Base-by-base conservation (phyloP, 2,329 filamentous ascomycete genomes). In the Cryphonectria naterciae region DNA sequence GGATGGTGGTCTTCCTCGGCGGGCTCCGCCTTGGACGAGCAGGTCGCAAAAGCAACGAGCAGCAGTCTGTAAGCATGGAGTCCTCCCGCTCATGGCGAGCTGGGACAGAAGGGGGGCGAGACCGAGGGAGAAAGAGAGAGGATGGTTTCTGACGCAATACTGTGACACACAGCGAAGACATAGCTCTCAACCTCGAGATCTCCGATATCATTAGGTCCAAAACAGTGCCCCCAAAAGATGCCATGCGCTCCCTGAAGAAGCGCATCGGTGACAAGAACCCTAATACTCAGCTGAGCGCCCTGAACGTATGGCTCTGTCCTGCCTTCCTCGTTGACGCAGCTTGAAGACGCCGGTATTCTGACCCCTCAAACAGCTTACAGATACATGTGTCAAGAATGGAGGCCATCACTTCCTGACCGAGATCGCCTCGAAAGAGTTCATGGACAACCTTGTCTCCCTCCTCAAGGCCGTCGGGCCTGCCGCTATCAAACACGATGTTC, bases 311-410 rank as follows among this genome's bases (percentile, higher is more conserved):
- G 73, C 37, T 7, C 19, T 8, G 66, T 56, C n/a, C 32, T 28
- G 41, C 54, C 62, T 28, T 28, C 15, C 60, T 17, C n/a, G 15
- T 22, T 15, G 32, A 67, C 43, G 46, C 32, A 28, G 61, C 41
- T 35, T 54, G 19, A n/a, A 5, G 61, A 52, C 49, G n/a, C 28
- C 65, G 17, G 43, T 19, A 17, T 65, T 35, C 65, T 69, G 19
- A 70, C 54, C 28, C 52, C 6, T 32, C 19, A 8, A 67, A 68
- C 73, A 89, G 94, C 91, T 99, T 77, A 97, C 95, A 75, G 96
- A 99, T 83, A 98, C 96, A 0, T 99, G 96, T 80, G 94, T 98
- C 73, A 99, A 99, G 85, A 99, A 99, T 85, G 96, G 96, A 72
- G 96, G 96, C 76, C 89, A 92, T 54, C 96, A 99, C 82, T 99